Percentiles rank a stretch among this genome's conserved stretches.
Evolutionary conservation across 1,284 basidiomycete species (phyloP).

Genomic region (Puccinia hordei): DNA sequence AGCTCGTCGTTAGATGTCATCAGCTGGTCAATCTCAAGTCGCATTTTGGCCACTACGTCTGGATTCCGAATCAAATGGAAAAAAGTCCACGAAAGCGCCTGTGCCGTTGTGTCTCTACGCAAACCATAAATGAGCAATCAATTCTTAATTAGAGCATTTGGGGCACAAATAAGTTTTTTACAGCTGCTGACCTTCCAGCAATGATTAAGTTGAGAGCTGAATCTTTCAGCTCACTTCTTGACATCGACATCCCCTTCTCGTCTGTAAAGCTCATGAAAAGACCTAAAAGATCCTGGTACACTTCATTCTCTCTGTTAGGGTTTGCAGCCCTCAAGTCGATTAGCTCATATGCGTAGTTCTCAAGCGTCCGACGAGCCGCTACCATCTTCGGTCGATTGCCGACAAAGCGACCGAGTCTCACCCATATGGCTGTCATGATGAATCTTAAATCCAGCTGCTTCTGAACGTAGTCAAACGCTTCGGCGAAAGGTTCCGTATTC

Average conservation of each 20-base stretch:
- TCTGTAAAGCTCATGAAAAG: slow-evolving; percentile 52
- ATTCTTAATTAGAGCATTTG: not conserved
- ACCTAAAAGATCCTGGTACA: slow-evolving; percentile 51
- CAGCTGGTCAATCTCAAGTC: slow-evolving; percentile 49
- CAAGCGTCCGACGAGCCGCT: slow-evolving; percentile 30
- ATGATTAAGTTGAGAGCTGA: slow-evolving; percentile 53
- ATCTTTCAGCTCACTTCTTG: slow-evolving; percentile 53
- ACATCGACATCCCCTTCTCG: slow-evolving; percentile 47
- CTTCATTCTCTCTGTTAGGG: slow-evolving; percentile 26
- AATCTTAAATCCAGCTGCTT: slow-evolving; percentile 50
- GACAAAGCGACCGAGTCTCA: slow-evolving; percentile 30
- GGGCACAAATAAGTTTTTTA: not conserved
- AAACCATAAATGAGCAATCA: not conserved
- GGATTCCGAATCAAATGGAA: slow-evolving; percentile 51
- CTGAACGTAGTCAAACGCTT: slow-evolving; percentile 51
- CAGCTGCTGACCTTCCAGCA: slow-evolving; percentile 51
- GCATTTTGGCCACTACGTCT: slow-evolving; percentile 40
- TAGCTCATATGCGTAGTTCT: slow-evolving; percentile 49
- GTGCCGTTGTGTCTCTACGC: slow-evolving; percentile 52
- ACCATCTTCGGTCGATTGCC: slow-evolving; percentile 45
- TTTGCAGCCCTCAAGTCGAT: slow-evolving; percentile 44
- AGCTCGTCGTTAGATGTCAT: slow-evolving; percentile 31
- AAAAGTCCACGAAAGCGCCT: slow-evolving; percentile 53
- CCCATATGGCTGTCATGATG: slow-evolving; percentile 34
- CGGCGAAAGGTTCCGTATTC: slow-evolving; percentile 29